phyloP scores from a whole-genome alignment of 768 basidiomycete genomes.

The Gloeostereum incarnatum region DNA sequence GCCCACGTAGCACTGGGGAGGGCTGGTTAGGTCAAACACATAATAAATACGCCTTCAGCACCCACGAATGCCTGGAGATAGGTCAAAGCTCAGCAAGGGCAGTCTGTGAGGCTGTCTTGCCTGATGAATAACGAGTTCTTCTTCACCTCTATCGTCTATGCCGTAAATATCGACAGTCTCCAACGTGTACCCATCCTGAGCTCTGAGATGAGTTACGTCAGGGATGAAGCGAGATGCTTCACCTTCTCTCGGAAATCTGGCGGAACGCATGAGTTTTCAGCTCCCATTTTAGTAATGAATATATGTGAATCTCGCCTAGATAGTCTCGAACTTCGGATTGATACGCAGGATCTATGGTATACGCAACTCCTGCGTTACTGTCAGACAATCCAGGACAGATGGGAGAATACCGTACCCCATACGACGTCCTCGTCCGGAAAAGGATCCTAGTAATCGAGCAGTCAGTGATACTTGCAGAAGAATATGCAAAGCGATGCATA shows the following conservation, averaged over 20 bases:
- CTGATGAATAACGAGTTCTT: constrained; percentile 46
- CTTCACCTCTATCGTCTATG: constrained; percentile 34
- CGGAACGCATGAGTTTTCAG: not conserved
- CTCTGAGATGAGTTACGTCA: not conserved
- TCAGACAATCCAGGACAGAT: not conserved
- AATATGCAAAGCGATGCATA: constrained; percentile 19
- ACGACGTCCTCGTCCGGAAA: constrained; percentile 71
- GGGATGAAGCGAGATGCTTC: not conserved
- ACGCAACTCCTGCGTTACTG: constrained; percentile 54
- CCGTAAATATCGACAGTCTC: constrained; percentile 71
- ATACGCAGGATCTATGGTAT: constrained; percentile 74
- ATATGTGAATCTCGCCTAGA: constrained; percentile 45
- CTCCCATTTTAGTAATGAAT: not conserved
- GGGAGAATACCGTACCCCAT: constrained; percentile 52
- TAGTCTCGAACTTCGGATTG: constrained; percentile 75
- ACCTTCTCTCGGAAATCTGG: constrained; percentile 85
- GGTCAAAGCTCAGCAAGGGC: too few species aligned
- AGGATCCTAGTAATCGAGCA: constrained; percentile 34
- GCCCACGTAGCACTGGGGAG: constrained; percentile 73
- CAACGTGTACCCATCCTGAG: constrained; percentile 84
- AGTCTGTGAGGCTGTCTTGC: too few species aligned
- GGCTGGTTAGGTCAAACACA: not conserved
- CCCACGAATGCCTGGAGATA: too few species aligned
- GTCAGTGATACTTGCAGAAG: not conserved
- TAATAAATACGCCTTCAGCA: too few species aligned